Evolutionary conservation across 768 basidiomycete genomes (phyloP), one percentile per base, ranked within the genome.

Genomic region (Russula ochroleuca): DNA sequence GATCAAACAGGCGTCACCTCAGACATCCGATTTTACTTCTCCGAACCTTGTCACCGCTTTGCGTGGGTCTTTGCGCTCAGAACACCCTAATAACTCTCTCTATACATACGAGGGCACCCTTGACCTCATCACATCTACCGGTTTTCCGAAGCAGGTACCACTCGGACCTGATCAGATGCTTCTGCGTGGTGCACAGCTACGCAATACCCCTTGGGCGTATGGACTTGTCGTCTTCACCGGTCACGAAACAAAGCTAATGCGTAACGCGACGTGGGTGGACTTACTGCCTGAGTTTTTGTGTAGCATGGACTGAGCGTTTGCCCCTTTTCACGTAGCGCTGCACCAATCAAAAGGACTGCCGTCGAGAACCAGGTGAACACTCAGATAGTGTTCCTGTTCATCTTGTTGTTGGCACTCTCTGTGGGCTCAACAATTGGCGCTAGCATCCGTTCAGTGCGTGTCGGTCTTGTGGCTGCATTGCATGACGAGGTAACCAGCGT

Each of bases 191-290:
- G 95, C 97, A 33, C 97, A 99, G 73, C 73, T 99, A 61, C 82
- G 97, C 61, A 99, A 99, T 74, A 98, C 97, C 2, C 86, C 89
- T 10, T 99, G 97, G 97, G 83, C 91, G 33, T 98, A 98, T 74
- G 96, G 95, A 14, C 72, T 99, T 9, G 88, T 87, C 38, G 90
- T 98, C 47, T 98, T 94, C 69, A 96, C 94, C 0, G 97, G 97
- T 0, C 97, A 98, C 71, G 95, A 99, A 78, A 98, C 97, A 21
- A 99, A 99, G 75, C 75, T 99, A 41, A 95, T 98, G 94, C 84
- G 92, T 63, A 98, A 98, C 70, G 96, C 97, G 48, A 98, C 95
- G 94, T 94, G 71, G 77, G 92, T 79, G 0, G 28, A 41, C 40
- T 21, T 31, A 11, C 15, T 4, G 13, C 11, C 11, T 35, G 3